Evolutionary conservation across 2,329 filamentous ascomycete species (phyloP), one percentile per base, ranked within the genome.

Genomic region (Ophiostoma ulmi): DNA sequence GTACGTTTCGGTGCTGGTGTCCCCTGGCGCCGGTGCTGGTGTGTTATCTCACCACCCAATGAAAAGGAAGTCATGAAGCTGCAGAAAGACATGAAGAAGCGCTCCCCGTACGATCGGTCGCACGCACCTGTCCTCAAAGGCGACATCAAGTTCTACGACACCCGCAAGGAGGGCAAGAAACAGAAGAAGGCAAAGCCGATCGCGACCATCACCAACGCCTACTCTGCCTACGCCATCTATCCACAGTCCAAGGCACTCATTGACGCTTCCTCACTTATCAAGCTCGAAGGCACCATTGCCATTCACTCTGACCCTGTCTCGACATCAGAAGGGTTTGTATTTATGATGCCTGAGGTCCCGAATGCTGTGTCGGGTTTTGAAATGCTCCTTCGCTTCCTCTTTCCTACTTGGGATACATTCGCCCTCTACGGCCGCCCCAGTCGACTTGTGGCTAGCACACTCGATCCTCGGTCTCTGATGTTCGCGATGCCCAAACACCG

Each of bases 21-120:
- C 11, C 94, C 94, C 0, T 99, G 95, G 95, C 89, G 91, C 77
- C 90, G 94, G 55, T 99, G 94, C 80, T 99, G 94, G 94, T 97
- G 94, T 79, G 94, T 98, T 70, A 91, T 98, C 71, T 88, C 88
- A 7, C 95, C 94, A 2, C 94, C 95, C 0, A 92, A 97, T 76
- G 94, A 98, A 81, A 99, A 98, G 81, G 93, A 97, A 76, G 89
- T 89, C 74, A 87, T 90, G 75, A 97, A 93, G 78, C 83, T 90
- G 70, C 91, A 94, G 77, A 98, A 97, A 79, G 87, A 90, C 38
- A 78, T 91, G 77, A 97, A 96, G 80, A 90, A 90, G 81, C 89
- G 89, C 74, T 94, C 91, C 6, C 87, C 91, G 0, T 97, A 98
- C 78, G 92, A 96, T 76, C 89, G 92, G 39, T 86, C 88, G 0